phyloP scores from a whole-genome alignment of 2,329 filamentous ascomycete genomes.

The Pseudocercospora eumusae region DNA sequence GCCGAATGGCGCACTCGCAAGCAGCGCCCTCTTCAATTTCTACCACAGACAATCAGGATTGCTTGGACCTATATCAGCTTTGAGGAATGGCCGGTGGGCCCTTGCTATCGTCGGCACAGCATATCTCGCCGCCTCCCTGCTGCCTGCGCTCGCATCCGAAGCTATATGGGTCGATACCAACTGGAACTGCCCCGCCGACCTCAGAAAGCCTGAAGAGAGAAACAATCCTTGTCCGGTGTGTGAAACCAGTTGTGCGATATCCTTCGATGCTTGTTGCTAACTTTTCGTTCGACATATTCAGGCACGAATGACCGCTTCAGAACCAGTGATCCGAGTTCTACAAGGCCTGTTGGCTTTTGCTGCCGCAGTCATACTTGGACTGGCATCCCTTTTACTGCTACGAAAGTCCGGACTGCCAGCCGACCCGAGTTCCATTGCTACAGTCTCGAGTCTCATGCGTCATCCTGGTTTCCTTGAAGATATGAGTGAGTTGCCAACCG shows the following conservation, averaged over 20 bases:
- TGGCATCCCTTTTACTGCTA: slow-evolving; percentile 13
- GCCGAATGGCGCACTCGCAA: slow-evolving; percentile 20
- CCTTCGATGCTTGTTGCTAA: too few relatives aligned
- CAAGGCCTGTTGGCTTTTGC: slow-evolving; percentile 24
- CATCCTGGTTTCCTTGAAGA: slow-evolving; percentile 25
- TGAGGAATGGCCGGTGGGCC: slow-evolving; percentile 13
- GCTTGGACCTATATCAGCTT: slow-evolving; percentile 14
- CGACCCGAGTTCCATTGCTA: slow-evolving; percentile 27
- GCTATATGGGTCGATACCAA: slow-evolving; percentile 21
- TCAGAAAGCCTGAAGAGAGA: neutral
- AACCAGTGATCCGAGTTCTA: slow-evolving; percentile 14
- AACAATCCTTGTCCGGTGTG: slow-evolving; percentile 15
- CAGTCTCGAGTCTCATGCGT: slow-evolving; percentile 22
- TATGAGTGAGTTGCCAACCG: slow-evolving; percentile 17
- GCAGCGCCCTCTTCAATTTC: slow-evolving; percentile 24
- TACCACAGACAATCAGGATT: slow-evolving; percentile 24
- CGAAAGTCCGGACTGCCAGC: slow-evolving; percentile 20
- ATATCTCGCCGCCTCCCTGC: slow-evolving; percentile 14
- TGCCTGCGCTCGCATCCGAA: slow-evolving; percentile 23
- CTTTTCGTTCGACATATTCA: too few relatives aligned
- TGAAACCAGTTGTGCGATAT: too few relatives aligned
- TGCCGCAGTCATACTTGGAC: slow-evolving; percentile 17
- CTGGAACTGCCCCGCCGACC: slow-evolving; percentile 14
- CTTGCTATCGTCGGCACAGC: slow-evolving; percentile 9
- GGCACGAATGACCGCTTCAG: slow-evolving; percentile 7